Base-by-base conservation (phyloP, 305 asterid genomes). In the Rubia tinctorum region DNA sequence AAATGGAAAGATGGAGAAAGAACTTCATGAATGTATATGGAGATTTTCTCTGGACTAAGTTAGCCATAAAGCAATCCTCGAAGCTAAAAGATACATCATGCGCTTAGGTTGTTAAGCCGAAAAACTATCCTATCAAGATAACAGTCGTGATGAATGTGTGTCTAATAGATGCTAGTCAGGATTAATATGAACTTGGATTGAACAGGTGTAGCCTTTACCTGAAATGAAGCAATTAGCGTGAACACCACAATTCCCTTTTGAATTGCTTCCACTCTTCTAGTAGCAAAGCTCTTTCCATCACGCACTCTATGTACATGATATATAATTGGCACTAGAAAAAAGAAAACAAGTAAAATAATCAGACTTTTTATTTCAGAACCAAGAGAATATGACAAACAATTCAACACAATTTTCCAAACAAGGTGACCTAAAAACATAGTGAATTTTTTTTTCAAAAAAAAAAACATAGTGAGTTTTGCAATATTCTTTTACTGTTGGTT, bases 251-350 rank as follows among this genome's bases (percentile, higher is more conserved):
- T 87, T 77, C 97, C 98, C 73, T 88, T 89, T 83, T 95, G 99
- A 74, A 95, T 86, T 75, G 99, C 99, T 30, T 93, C 99, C 77
- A 95, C 97, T 81, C 87, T 89, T 78, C 99, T 87, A 71, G 97
- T 93, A 72, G 99, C 98, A 80, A 95, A 95, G 86, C 95, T 95
- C 79, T 84, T 90, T 27, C 99, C 99, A 79, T 92, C 98, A 78
- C 96, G 97, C 39, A 90, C 90, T 69, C 97, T 95, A 71, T 89
- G 86, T 75, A 91, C 98, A 78, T 95, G 91, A 84, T 95, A 95
- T 76, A 91, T 89, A 71, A 93, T 95, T 76, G 99, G 98, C 71
- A 88, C 98, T 95, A 88, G 43, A 69, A 20, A 44, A 51, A 59
- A 45, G 64, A 43, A 43, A 5, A 20, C n/a, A 1, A 40, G 20